These are phyloP conservation scores for Dioszegia aurantiaca DNA, from an alignment of 768 basidiomycete genomes.

Conservation along the genomic window DNA sequence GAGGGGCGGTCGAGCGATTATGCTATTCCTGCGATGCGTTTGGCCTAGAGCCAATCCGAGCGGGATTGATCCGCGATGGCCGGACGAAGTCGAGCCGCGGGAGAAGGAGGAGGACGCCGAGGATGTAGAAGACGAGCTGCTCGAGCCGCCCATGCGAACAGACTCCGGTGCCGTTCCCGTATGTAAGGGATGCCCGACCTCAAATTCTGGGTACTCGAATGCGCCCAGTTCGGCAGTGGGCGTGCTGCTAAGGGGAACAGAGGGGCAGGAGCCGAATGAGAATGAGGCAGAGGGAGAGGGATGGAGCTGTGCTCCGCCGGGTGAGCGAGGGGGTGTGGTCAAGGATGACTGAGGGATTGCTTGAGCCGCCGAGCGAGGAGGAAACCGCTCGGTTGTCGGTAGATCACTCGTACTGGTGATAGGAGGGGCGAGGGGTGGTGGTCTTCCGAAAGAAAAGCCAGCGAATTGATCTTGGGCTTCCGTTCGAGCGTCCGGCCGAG, in stretches of 20 bases:
- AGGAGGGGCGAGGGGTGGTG: neutral
- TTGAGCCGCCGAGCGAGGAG: neutral
- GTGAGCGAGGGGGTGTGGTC: neutral
- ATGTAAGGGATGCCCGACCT: neutral
- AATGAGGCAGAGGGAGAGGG: slow-evolving; percentile 15
- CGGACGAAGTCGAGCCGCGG: neutral
- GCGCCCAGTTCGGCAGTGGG: slow-evolving; percentile 45
- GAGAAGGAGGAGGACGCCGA: neutral
- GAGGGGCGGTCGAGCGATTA: slow-evolving; percentile 7
- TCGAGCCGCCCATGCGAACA: neutral
- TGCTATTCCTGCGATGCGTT: slow-evolving; percentile 9
- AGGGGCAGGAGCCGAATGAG: slow-evolving; percentile 37
- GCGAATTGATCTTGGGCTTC: slow-evolving; percentile 5
- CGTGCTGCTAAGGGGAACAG: slow-evolving; percentile 28
- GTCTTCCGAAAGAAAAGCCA: neutral
- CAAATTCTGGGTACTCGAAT: slow-evolving; percentile 42
- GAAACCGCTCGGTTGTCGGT: too few species aligned
- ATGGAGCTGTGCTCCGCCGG: neutral
- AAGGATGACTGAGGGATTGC: neutral
- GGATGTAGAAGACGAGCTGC: neutral
- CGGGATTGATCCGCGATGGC: slow-evolving; percentile 7
- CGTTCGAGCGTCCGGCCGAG: neutral
- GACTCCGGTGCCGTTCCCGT: neutral
- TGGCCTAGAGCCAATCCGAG: slow-evolving; percentile 6
- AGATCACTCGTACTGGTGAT: neutral